Percentiles rank a stretch among this genome's conserved stretches.
Conservation (phyloP, 768 basidiomycete genomes). For the Tylopilus felleus region DNA sequence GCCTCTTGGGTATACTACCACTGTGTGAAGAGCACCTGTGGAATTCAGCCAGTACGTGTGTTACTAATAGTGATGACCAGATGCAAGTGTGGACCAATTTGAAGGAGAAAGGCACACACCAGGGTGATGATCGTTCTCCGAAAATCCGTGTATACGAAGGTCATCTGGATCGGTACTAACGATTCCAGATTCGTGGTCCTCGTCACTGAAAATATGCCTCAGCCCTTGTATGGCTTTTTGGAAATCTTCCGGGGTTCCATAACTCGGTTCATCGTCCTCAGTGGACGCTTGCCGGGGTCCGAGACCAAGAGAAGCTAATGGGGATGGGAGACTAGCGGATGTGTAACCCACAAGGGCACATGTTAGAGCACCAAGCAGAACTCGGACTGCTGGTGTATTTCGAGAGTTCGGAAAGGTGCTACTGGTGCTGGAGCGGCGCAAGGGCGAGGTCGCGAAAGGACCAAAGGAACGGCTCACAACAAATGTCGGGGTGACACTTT, state of each 20-base stretch:
- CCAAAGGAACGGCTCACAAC: neutral
- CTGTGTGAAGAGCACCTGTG: conserved; percentile 47
- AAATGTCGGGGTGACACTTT: neutral
- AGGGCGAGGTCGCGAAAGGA: neutral
- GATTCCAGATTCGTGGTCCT: conserved; percentile 2
- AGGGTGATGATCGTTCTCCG: conserved; percentile 48
- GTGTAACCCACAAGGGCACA: conserved; percentile 21
- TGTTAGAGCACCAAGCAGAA: conserved; percentile 17
- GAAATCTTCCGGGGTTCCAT: conserved; percentile 54
- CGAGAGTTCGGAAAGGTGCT: neutral
- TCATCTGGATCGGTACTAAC: conserved; percentile 53
- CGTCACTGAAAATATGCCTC: conserved; percentile 31
- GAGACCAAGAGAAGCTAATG: conserved; percentile 5
- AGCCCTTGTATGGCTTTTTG: conserved; percentile 51
- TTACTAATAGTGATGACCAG: neutral
- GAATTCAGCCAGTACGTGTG: neutral
- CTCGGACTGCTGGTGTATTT: neutral
- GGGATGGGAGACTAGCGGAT: conserved; percentile 1
- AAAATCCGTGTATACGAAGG: conserved; percentile 52
- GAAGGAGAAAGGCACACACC: conserved; percentile 34
- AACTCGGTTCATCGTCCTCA: conserved; percentile 29
- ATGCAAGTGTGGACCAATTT: neutral
- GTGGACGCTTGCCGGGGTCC: neutral
- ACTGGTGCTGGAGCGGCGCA: conserved; percentile 11
- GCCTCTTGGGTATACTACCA: conserved; percentile 59